Base-by-base conservation (phyloP, 2,329 filamentous ascomycete genomes). In the Keithomyces neogunnii region DNA sequence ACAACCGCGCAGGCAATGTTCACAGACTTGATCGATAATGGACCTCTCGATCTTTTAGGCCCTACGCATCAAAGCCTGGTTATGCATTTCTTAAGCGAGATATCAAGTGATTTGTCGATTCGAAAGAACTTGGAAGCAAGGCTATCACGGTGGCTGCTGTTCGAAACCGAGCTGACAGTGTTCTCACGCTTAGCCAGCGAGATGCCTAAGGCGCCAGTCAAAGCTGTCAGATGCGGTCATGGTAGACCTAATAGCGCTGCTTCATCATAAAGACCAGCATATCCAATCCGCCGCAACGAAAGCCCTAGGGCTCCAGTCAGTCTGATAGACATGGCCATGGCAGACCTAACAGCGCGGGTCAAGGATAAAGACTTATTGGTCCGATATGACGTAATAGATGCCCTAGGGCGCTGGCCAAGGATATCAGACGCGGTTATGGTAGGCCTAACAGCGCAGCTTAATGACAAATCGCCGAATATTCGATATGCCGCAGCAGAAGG, bases 51-150 rank as follows among this genome's bases (percentile, higher is more conserved):
- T 26, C 48, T 45, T 28, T 45, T 50, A 11, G 48, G 48, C 30
- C 48, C 48, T 26, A 36, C 30, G 4, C 40, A 50, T 45, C 40
- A 50, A 50, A 39, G 48, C 3, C 48, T 50, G 4, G 40, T 50
- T 28, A 45, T 50, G 28, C 40, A 42, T 45, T 50, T 39, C 40
- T 39, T 39, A 13, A 39, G 36, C 11, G 36, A 39, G 19, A 13
- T 39, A 39, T 39, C 36, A 11, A 39, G 19, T 39, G 11, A 39
- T 2, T 13, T 39, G 5, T 13, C 3, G 3, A n/a, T 39, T 39
- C 5, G 11, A 39, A 39, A 39, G 2, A 3, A 39, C 36, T 39
- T 39, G 19, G 13, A 11, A 13, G 36, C 36, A 39, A 39, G 36
- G 11, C 36, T 39, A 39, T 11, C 11, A 3, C 11, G 19, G 11